A percentile compares a stretch with the other conserved stretches of the same genome.
Evolutionary conservation across 2,329 filamentous ascomycete species (phyloP).

Genomic region (Phaeosphaeriaceae sp.): DNA sequence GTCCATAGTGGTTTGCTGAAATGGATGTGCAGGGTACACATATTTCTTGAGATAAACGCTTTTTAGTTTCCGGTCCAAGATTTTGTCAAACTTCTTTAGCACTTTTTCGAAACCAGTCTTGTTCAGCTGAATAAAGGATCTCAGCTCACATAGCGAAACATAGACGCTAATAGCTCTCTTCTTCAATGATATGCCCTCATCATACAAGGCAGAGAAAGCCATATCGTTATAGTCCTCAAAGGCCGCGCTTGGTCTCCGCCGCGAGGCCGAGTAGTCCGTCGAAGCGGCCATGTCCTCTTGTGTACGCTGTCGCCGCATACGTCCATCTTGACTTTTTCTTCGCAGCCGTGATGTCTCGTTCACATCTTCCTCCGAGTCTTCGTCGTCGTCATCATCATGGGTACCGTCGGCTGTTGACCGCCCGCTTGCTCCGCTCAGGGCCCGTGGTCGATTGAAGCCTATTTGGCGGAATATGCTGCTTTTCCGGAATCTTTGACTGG

Average conservation of each 20-base stretch:
- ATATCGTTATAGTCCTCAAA: conserved; percentile 83
- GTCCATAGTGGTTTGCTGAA: conserved; percentile 74
- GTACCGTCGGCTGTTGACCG: conserved; percentile 43
- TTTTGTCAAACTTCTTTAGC: conserved; percentile 99
- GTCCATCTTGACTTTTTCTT: conserved; percentile 48
- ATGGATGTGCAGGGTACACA: conserved; percentile 82
- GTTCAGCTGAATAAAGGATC: conserved; percentile 95
- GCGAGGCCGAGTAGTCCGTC: conserved; percentile 63
- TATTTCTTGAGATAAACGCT: conserved; percentile 73
- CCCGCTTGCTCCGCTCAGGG: conserved; percentile 52
- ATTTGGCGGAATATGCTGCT: conserved; percentile 62
- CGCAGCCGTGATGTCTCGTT: conserved; percentile 53
- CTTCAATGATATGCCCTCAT: conserved; percentile 83
- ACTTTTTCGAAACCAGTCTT: conserved; percentile 96
- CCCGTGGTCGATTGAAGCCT: conserved; percentile 52
- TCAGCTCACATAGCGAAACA: conserved; percentile 91
- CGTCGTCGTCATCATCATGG: conserved; percentile 62
- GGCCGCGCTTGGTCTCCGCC: conserved; percentile 67
- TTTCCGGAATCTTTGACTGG: conserved; percentile 49
- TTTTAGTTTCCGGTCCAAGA: conserved; percentile 80
- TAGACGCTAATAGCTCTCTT: conserved; percentile 88
- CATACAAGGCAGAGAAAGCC: conserved; percentile 71
- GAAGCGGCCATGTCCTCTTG: conserved; percentile 64
- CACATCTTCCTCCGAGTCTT: conserved; percentile 66
- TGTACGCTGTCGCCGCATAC: conserved; percentile 26